Conservation (phyloP, 305 asterid genomes). For the Rubia balearica region DNA sequence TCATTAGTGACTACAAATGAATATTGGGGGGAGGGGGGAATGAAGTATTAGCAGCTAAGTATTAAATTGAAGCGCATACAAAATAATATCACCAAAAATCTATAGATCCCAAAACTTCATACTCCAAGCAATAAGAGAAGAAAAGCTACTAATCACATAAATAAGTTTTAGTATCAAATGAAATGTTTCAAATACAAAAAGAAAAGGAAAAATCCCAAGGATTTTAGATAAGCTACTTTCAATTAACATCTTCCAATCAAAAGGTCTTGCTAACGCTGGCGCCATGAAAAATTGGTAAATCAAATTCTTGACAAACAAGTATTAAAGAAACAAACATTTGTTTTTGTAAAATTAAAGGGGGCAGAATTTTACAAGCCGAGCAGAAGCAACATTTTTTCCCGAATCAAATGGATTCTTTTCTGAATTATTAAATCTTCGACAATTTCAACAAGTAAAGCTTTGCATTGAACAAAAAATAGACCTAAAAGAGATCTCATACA, state of each 20-base stretch:
- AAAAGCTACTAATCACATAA: too few species aligned
- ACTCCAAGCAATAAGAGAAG: too few species aligned
- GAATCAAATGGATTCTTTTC: neutral
- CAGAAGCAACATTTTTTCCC: too few species aligned
- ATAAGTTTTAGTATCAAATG: too few species aligned
- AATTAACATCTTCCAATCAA: constrained; percentile 2
- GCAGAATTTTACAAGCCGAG: too few species aligned
- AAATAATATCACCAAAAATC: too few species aligned
- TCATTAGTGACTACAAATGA: neutral
- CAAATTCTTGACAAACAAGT: neutral
- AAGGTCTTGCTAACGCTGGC: constrained; percentile 11
- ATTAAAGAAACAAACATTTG: too few species aligned
- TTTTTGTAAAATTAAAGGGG: too few species aligned
- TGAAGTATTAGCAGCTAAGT: too few species aligned
- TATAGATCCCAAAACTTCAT: too few species aligned
- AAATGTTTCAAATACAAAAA: too few species aligned
- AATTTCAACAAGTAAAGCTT: neutral
- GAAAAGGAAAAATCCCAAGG: constrained; percentile 7
- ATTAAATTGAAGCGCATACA: too few species aligned
- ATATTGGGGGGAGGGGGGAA: rapidly evolving
- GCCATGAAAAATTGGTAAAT: constrained; percentile 3
- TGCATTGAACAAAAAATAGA: neutral
- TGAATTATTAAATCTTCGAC: neutral
- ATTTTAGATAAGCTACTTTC: constrained; percentile 15
- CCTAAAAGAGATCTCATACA: neutral